Percentiles rank a stretch among this genome's conserved stretches.
Evolutionary conservation across 176 grass and related monocot species (phyloP).

Genomic region (Zoysia pacifica): DNA sequence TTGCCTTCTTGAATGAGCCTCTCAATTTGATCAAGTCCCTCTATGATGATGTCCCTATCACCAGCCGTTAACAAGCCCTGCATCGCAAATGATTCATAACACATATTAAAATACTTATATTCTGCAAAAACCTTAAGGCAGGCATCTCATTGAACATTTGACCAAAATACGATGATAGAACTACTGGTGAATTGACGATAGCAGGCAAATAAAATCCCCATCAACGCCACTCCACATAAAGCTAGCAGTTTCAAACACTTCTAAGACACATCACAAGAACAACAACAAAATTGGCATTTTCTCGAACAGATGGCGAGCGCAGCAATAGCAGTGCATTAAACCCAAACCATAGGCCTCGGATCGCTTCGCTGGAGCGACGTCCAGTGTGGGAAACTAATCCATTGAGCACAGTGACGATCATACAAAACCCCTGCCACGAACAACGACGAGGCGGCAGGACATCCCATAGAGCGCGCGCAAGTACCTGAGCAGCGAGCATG

Average conservation of each 20-base stretch:
- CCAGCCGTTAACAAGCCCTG: slow-evolving; percentile 84
- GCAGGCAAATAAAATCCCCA: not conserved
- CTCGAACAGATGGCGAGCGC: slow-evolving; percentile 38
- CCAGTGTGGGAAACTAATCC: not conserved
- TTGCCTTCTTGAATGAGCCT: slow-evolving; percentile 75
- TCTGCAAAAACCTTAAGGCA: not conserved
- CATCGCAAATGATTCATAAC: slow-evolving; percentile 35
- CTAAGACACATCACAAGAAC: not conserved
- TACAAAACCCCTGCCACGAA: not conserved
- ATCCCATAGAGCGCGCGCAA: not conserved
- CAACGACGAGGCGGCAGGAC: not conserved
- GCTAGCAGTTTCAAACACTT: not conserved
- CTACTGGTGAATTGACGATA: not conserved
- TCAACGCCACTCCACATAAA: not conserved
- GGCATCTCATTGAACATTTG: slow-evolving; percentile 3
- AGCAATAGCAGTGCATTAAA: not conserved
- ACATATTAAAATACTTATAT: slow-evolving; percentile 1
- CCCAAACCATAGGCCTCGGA: not conserved
- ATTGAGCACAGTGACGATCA: slow-evolving; percentile 7
- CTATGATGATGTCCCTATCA: slow-evolving; percentile 79
- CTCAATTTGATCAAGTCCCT: slow-evolving; percentile 87
- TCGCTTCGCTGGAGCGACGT: not conserved
- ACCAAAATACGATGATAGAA: not conserved
- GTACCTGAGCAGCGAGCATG: slow-evolving; percentile 88
- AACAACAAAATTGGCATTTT: slow-evolving; percentile 22